A percentile compares a stretch with the other conserved stretches of the same genome.
Evolutionary conservation across 495 filamentous ascomycete genomes (phyloP).

Genomic region (Neurospora sp.): DNA sequence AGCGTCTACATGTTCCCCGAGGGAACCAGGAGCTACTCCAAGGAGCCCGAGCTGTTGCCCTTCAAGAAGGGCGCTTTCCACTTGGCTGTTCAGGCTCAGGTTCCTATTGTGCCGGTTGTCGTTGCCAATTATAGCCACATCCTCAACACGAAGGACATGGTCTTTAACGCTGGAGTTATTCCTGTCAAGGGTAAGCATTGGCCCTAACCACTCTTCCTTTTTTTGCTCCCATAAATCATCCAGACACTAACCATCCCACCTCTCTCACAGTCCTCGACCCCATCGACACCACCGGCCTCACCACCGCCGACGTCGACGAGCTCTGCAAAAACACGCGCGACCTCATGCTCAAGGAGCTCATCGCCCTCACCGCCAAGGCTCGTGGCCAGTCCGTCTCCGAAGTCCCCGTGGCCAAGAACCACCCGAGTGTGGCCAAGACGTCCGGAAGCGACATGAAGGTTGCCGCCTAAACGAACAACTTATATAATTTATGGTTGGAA

Average conservation of each 20-base stretch:
- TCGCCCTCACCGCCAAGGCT: slow-evolving; percentile 46
- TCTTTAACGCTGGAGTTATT: slow-evolving; percentile 68
- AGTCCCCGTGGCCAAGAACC: background rate
- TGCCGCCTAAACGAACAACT: slow-evolving; percentile 13
- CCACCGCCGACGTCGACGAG: slow-evolving; percentile 68
- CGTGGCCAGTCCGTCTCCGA: slow-evolving; percentile 4
- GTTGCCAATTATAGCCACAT: slow-evolving; percentile 81
- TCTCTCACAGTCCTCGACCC: slow-evolving; percentile 59
- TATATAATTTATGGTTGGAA: too few relatives aligned
- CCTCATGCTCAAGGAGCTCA: slow-evolving; percentile 68
- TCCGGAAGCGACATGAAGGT: slow-evolving; percentile 14
- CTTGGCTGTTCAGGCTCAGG: slow-evolving; percentile 84
- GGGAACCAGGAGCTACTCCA: slow-evolving; percentile 83
- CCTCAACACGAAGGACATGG: slow-evolving; percentile 54
- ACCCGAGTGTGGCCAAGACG: slow-evolving; percentile 15
- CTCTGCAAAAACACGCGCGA: slow-evolving; percentile 62
- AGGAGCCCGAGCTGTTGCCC: slow-evolving; percentile 66
- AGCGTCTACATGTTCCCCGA: slow-evolving; percentile 92
- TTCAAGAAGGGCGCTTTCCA: slow-evolving; percentile 99
- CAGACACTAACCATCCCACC: slow-evolving; percentile 5
- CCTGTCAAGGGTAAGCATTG: slow-evolving; percentile 61
- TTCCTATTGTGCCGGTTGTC: slow-evolving; percentile 84
- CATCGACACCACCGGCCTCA: slow-evolving; percentile 71
- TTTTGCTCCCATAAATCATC: background rate
- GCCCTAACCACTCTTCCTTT: background rate